Conservation (phyloP, 345 rosid genomes). For the Acer saccharum region DNA sequence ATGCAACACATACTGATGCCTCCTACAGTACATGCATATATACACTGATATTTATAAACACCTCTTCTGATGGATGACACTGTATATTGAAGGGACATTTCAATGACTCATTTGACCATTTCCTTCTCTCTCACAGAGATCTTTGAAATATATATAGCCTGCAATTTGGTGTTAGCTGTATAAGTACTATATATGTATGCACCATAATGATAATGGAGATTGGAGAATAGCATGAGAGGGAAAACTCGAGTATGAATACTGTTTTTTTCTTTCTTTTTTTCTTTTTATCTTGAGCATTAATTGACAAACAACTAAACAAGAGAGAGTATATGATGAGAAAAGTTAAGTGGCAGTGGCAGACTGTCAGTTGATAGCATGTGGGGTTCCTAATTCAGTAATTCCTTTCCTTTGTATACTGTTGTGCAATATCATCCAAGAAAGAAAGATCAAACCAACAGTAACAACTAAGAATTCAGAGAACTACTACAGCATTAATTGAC, state of each 20-base stretch:
- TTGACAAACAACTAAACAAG: too few species aligned
- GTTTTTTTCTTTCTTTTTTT: not conserved
- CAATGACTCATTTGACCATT: conserved; percentile 49
- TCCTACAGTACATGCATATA: conserved; percentile 29
- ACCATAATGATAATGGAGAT: not conserved
- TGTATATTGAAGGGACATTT: conserved; percentile 59
- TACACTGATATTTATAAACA: not conserved
- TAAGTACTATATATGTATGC: too few species aligned
- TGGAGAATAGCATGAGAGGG: conserved; percentile 2
- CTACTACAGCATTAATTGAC: conserved; percentile 27
- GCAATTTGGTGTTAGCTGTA: conserved; percentile 1
- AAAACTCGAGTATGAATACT: conserved; percentile 2
- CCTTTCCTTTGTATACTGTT: conserved; percentile 19
- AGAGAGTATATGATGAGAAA: not conserved
- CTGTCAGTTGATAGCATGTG: conserved; percentile 25
- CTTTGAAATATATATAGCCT: conserved; percentile 14
- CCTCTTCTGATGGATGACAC: conserved; percentile 38
- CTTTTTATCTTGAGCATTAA: conserved; percentile 2
- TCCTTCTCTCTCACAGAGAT: conserved; percentile 5
- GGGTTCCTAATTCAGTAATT: conserved; percentile 10
- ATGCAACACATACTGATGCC: conserved; percentile 37
- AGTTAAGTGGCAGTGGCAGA: conserved; percentile 21
- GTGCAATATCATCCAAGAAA: not conserved
- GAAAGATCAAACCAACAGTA: conserved; percentile 9
- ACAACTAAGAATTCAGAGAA: conserved; percentile 10